phyloP scores from a whole-genome alignment of 345 rosid genomes.

The thale cress (Arabidopsis thaliana) region TAIR10.1 NC_003075.7:11252501-11253000 shows the following conservation, averaged over 20 bases:
- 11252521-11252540: slow-evolving; percentile 58
- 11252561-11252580: slow-evolving; percentile 72
- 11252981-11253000: no score
- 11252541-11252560: slow-evolving; percentile 67
- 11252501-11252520: slow-evolving; percentile 53
- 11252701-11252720: neutral
- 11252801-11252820: no score
- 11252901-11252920: no score
- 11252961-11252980: no score
- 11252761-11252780: no score
- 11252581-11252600: slow-evolving; percentile 81
- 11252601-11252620: slow-evolving; percentile 63
- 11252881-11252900: no score
- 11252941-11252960: no score
- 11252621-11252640: slow-evolving; percentile 16
- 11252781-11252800: neutral
- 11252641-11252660: slow-evolving; percentile 7
- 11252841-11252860: no score
- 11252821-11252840: no score
- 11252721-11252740: no score
- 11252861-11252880: no score
- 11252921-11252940: no score
- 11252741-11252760: neutral
- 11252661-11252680: neutral
- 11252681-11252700: neutral